Conservation (phyloP, 305 asterid species). For the Salvia sclarea region DNA sequence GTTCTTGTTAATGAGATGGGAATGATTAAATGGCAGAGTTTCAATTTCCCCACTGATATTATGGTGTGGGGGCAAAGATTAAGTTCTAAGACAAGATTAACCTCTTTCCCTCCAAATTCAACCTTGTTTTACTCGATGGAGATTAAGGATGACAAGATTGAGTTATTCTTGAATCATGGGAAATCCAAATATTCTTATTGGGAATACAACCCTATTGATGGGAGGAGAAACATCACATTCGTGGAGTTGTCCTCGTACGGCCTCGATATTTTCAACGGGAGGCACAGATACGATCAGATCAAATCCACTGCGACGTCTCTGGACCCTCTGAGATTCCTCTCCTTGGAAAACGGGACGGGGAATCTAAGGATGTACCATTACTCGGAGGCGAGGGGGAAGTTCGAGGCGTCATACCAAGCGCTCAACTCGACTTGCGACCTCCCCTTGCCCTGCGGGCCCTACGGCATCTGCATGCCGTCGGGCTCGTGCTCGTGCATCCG, state of each 20-base stretch:
- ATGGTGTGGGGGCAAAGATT: conserved; percentile 91
- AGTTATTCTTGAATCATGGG: conserved; percentile 55
- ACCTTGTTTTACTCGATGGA: conserved; percentile 66
- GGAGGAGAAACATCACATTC: conserved; percentile 57
- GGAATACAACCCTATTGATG: conserved; percentile 54
- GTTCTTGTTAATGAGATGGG: conserved; percentile 66
- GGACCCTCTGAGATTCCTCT: conserved; percentile 57
- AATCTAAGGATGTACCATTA: conserved; percentile 64
- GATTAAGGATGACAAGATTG: conserved; percentile 61
- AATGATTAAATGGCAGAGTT: conserved; percentile 81
- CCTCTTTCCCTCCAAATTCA: conserved; percentile 63
- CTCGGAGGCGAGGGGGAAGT: conserved; percentile 44
- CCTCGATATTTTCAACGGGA: conserved; percentile 57
- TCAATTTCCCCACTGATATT: conserved; percentile 81
- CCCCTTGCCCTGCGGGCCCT: conserved; percentile 67
- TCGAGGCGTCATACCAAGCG: conserved; percentile 65
- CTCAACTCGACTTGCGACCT: conserved; percentile 66
- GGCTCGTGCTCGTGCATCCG: conserved; percentile 65
- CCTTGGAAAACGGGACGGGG: conserved; percentile 59
- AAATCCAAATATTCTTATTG: conserved; percentile 71
- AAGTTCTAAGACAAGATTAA: conserved; percentile 73
- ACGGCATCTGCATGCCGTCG: conserved; percentile 63
- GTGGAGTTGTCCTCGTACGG: conserved; percentile 60
- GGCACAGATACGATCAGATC: conserved; percentile 48
- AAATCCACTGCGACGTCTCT: conserved; percentile 24